phyloP scores from a whole-genome alignment of 164 flowering plant genomes.

The Protea cynaroides region DNA sequence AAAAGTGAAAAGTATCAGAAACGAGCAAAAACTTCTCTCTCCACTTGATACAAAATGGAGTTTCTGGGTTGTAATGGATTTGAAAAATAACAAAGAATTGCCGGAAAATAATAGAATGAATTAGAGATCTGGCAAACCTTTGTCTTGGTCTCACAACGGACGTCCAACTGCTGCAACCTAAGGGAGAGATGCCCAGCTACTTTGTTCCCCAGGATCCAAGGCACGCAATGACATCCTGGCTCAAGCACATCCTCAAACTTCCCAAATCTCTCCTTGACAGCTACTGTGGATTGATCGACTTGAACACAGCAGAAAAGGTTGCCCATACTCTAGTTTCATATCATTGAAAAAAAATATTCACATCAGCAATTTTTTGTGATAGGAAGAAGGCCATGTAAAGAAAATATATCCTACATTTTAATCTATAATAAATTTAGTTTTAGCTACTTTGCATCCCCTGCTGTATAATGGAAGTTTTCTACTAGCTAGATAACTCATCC shows the following conservation, averaged over 20 bases:
- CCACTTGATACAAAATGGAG: no score
- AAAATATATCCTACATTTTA: no score
- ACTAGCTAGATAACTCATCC: neutral
- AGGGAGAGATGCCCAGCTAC: slow-evolving; percentile 26
- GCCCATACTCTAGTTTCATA: slow-evolving; percentile 12
- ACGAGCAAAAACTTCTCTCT: no score
- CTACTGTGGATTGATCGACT: slow-evolving; percentile 31
- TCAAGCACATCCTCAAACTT: slow-evolving; percentile 26
- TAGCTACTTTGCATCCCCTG: no score
- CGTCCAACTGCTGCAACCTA: slow-evolving; percentile 30
- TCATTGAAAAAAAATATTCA: neutral
- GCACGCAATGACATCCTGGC: slow-evolving; percentile 34
- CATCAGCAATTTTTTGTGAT: neutral
- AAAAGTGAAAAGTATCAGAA: no score
- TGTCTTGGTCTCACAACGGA: slow-evolving; percentile 33
- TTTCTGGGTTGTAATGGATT: no score
- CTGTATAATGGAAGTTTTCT: neutral
- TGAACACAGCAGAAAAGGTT: slow-evolving; percentile 20
- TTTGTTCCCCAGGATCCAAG: slow-evolving; percentile 23
- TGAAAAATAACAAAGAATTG: no score
- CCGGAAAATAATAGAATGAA: neutral
- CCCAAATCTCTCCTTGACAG: slow-evolving; percentile 28
- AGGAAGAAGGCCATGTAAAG: neutral
- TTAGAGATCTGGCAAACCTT: slow-evolving; percentile 20
- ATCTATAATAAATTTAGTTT: no score